Evolutionary conservation across 352 stramenopile genomes (phyloP).

Genomic region (Pythium folliculosum): DNA sequence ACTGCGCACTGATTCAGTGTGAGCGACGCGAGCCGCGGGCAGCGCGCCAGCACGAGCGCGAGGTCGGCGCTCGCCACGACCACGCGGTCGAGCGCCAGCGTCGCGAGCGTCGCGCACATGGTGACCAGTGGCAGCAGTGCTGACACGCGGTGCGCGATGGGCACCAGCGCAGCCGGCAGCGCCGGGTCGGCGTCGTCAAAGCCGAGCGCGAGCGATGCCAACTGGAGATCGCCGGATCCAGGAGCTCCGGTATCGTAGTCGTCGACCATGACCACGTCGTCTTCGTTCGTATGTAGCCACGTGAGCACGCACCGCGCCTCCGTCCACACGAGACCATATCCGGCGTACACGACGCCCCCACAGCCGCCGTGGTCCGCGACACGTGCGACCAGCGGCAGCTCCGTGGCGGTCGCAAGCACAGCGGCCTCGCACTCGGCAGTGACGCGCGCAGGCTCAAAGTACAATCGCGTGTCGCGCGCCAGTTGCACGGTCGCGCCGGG

Average conservation of each 20-base stretch:
- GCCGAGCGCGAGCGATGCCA: neutral
- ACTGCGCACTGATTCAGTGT: neutral
- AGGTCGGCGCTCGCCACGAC: neutral
- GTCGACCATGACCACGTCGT: neutral
- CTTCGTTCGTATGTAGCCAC: neutral
- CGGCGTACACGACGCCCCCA: neutral
- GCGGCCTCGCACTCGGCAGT: neutral
- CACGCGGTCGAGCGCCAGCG: neutral
- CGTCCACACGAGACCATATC: neutral
- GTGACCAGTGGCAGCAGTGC: too few relatives aligned
- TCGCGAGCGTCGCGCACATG: neutral
- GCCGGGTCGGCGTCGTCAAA: too few relatives aligned
- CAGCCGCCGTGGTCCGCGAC: neutral
- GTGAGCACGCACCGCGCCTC: neutral
- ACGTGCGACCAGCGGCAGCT: neutral
- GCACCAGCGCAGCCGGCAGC: too few relatives aligned
- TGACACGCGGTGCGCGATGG: too few relatives aligned
- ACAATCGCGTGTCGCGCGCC: neutral
- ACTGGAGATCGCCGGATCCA: neutral
- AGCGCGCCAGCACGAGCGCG: neutral
- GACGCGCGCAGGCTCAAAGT: neutral
- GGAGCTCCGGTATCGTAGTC: neutral
- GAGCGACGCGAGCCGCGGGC: neutral
- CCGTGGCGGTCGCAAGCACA: neutral
- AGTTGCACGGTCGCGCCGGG: neutral